Evolutionary conservation across 2,329 filamentous ascomycete genomes (phyloP).

Genomic region (Trichoderma sp.): DNA sequence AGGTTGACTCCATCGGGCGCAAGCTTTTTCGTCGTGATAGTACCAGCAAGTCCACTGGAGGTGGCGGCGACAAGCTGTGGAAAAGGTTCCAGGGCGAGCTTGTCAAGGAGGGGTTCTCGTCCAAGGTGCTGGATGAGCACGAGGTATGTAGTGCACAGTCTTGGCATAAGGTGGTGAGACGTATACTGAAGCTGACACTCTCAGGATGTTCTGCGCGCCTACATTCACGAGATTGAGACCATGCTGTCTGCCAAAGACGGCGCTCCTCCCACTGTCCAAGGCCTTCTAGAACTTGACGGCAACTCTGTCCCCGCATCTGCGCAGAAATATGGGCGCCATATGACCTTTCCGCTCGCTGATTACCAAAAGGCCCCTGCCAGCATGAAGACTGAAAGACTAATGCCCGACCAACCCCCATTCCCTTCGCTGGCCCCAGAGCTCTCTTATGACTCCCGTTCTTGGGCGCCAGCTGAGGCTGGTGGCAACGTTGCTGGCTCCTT

Average conservation of each 20-base stretch:
- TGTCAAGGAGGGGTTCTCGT: constrained; percentile 61
- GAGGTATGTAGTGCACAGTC: constrained; percentile 51
- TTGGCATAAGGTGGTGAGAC: not conserved
- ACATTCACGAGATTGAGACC: constrained; percentile 63
- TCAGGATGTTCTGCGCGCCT: constrained; percentile 62
- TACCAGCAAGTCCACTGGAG: constrained; percentile 43
- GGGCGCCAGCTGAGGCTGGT: constrained; percentile 44
- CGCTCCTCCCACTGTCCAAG: constrained; percentile 54
- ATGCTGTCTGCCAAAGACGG: constrained; percentile 49
- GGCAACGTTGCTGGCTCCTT: constrained; percentile 44
- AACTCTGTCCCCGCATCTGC: constrained; percentile 32
- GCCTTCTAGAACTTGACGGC: constrained; percentile 54
- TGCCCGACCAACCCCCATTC: constrained; percentile 41
- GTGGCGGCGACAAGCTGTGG: constrained; percentile 61
- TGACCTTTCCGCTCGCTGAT: constrained; percentile 35
- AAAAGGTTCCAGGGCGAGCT: constrained; percentile 62
- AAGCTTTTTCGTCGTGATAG: constrained; percentile 52
- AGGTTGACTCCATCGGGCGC: constrained; percentile 61
- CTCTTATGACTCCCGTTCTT: constrained; percentile 45
- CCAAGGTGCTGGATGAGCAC: constrained; percentile 58
- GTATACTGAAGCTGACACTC: constrained; percentile 21
- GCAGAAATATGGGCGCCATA: not conserved
- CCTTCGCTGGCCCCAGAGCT: constrained; percentile 35
- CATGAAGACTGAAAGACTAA: constrained; percentile 45
- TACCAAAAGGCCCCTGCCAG: constrained; percentile 50